phyloP scores from a whole-genome alignment of 2,329 filamentous ascomycete genomes.

The Gnomoniopsis smithogilvyi region DNA sequence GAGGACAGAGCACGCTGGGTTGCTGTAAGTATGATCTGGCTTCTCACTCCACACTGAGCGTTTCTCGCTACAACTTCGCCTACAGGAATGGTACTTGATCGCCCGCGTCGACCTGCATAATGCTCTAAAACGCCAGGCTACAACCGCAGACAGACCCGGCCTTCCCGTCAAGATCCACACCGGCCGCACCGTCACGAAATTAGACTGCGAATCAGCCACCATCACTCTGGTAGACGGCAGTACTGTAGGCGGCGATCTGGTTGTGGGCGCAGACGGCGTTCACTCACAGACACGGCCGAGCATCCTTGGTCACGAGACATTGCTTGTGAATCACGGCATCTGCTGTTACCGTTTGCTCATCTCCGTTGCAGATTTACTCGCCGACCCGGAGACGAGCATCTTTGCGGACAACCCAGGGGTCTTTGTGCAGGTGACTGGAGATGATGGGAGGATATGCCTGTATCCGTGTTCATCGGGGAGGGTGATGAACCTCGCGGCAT shows the following conservation, averaged over 20 bases:
- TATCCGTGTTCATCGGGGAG: constrained; percentile 10
- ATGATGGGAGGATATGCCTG: constrained; percentile 2
- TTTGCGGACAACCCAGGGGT: constrained; percentile 3
- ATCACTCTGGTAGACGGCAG: constrained; percentile 6
- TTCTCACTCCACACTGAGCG: neutral
- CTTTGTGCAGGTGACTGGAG: constrained; percentile 1
- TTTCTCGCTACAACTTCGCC: neutral
- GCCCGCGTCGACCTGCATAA: constrained; percentile 12
- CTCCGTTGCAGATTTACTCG: constrained; percentile 1
- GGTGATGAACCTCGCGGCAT: constrained; percentile 5
- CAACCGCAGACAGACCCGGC: neutral
- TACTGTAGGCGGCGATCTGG: constrained; percentile 11
- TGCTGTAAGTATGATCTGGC: constrained; percentile 1
- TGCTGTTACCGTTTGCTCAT: constrained; percentile 14
- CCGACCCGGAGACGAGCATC: neutral
- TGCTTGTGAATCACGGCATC: constrained; percentile 1
- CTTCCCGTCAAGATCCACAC: constrained; percentile 13
- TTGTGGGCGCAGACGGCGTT: constrained; percentile 13
- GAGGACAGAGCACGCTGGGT: constrained; percentile 5
- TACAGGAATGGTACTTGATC: constrained; percentile 12
- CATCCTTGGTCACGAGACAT: neutral
- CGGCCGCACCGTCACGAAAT: neutral
- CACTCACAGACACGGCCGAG: constrained; percentile 8
- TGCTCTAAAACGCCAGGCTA: constrained; percentile 9
- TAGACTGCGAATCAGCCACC: constrained; percentile 11